phyloP scores from a whole-genome alignment of 768 basidiomycete genomes.

The Filobasidium wieringae region DNA sequence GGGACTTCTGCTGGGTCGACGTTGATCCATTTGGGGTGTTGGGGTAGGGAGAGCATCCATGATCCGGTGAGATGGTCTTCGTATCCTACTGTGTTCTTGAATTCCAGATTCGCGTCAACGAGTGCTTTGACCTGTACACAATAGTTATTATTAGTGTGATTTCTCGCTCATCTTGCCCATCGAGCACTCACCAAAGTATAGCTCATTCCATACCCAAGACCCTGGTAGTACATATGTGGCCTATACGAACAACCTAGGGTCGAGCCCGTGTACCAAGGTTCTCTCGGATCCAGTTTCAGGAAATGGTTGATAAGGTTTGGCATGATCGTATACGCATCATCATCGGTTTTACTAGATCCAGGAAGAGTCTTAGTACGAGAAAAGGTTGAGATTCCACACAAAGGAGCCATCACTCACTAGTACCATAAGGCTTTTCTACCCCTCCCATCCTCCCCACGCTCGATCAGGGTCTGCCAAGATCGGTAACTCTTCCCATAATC shows the following conservation, averaged over 20 bases:
- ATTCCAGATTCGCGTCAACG: constrained; percentile 16
- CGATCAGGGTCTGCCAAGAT: constrained; percentile 16
- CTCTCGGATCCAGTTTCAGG: constrained; percentile 7
- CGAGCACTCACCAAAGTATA: constrained; percentile 24
- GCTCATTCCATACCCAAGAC: constrained; percentile 28
- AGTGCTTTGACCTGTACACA: constrained; percentile 19
- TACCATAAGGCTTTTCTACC: constrained; percentile 24
- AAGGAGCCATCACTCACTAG: constrained; percentile 15
- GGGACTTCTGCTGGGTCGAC: neutral
- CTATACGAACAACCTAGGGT: constrained; percentile 16
- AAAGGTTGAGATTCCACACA: neutral
- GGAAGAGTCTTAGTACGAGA: constrained; percentile 1
- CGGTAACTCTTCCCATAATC: constrained; percentile 27
- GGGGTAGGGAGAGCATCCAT: constrained; percentile 19
- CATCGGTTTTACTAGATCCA: constrained; percentile 1
- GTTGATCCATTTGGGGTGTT: neutral
- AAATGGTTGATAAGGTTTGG: constrained; percentile 24
- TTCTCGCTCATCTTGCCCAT: neutral
- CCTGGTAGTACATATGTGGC: constrained; percentile 23
- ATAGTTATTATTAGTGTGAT: neutral
- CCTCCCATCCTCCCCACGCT: constrained; percentile 19
- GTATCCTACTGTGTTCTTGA: constrained; percentile 8
- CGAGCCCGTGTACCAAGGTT: constrained; percentile 25
- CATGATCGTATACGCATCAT: constrained; percentile 21
- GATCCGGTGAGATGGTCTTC: constrained; percentile 23